phyloP scores from a whole-genome alignment of 129 eudicot species.

The Daucus carota region DNA sequence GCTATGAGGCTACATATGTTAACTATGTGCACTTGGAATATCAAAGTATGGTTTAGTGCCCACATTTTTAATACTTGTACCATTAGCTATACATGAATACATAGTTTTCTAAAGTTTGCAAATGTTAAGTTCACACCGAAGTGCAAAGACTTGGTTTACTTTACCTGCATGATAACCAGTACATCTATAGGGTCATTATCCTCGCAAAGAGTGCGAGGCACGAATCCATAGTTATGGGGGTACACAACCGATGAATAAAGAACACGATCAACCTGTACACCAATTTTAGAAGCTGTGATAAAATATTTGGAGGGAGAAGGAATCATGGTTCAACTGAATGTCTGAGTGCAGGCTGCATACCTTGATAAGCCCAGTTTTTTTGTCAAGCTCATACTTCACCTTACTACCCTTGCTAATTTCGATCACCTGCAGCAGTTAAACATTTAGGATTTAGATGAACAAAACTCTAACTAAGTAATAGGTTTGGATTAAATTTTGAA shows the following conservation, averaged over 20 bases:
- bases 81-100: not conserved
- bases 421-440: constrained; percentile 53
- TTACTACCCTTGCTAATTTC: constrained; percentile 92
- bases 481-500: not conserved
- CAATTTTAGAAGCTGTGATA: constrained; percentile 1
- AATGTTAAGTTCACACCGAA: not conserved
- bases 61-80: not conserved
- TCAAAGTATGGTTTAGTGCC: not conserved
- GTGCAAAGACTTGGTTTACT: not conserved
- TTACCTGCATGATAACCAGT: constrained; percentile 79
- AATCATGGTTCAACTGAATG: not conserved
- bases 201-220: constrained; percentile 84
- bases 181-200: constrained; percentile 86
- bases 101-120: not conserved
- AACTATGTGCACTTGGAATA: not conserved
- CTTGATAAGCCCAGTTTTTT: constrained; percentile 89
- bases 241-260: constrained; percentile 77
- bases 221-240: constrained; percentile 78
- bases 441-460: not conserved
- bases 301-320: constrained; percentile 4
- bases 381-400: constrained; percentile 97
- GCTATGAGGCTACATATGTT: not conserved
- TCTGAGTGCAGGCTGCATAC: constrained; percentile 19
- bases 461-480: not conserved
- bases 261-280: constrained; percentile 63